Evolutionary conservation across 1,284 basidiomycete species (phyloP), one percentile per base, ranked within the genome.

Genomic region (Papiliotrema laurentii): DNA sequence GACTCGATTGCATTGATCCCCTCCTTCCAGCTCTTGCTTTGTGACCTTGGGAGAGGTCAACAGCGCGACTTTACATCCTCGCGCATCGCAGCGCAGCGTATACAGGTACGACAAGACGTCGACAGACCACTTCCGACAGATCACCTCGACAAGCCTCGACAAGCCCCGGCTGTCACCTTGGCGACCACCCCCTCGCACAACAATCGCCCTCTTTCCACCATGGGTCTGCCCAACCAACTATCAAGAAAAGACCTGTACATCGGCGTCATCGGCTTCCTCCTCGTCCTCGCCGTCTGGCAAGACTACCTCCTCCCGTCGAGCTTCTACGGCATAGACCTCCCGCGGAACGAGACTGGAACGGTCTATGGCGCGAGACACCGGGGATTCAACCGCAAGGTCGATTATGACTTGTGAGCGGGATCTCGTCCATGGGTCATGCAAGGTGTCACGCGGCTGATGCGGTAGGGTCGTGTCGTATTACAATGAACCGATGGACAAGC

Each of bases 391-490:
- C 30, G 30, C 9, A n/a, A 33, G 5, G 21, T 13, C 38, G 10
- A 13, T 13, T 39, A 39, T 25, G 38, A 39, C 21, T 5, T 39
- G 38, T 39, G 22, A 21, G 38, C 25, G 5, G 5, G 18, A 19
- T 10, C 7, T 7, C 11, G 18, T 7, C 19, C 35, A 37, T 37
- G 7, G n/a, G n/a, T n/a, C n/a, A n/a, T 16, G 35, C 19, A n/a
- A 39, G 25, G 16, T 11, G 13, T 19, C n/a, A n/a, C n/a, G n/a
- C 7, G 19, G 22, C 38, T 39, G 38, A 39, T n/a, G 38, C 21
- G 9, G 24, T 27, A 65, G 63, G 3, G 66, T 68, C 10, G 37
- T 70, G 25, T 59, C 66, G 4, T 61, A 63, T 40, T 67, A 68
- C 47, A 53, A 61, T 28, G 63, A 63, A 34, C 59, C 62, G 9